phyloP scores from a whole-genome alignment of 164 flowering plant species.

The Amborella trichopoda region DNA sequence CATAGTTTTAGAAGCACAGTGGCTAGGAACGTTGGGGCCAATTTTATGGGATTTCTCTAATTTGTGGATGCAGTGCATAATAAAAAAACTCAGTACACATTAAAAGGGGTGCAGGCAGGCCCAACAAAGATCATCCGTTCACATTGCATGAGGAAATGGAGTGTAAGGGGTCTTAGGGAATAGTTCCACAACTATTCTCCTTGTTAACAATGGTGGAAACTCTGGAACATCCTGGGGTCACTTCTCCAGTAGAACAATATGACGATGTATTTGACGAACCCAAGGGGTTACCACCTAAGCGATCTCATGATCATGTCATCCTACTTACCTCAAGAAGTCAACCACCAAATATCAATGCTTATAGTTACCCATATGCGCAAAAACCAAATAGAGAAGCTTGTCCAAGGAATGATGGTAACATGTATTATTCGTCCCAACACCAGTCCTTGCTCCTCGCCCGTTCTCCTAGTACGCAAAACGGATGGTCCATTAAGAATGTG shows the following conservation, averaged over 20 bases:
- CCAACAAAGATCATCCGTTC: too few species aligned
- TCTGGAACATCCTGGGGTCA: background rate
- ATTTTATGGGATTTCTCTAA: background rate
- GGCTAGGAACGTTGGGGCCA: too few species aligned
- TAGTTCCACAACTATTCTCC: background rate
- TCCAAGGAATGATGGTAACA: background rate
- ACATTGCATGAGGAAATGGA: background rate
- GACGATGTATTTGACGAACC: background rate
- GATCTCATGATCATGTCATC: background rate
- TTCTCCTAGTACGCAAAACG: background rate
- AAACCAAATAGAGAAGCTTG: background rate
- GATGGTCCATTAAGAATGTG: background rate
- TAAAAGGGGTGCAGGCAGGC: too few species aligned
- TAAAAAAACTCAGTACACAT: too few species aligned
- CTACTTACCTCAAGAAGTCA: background rate
- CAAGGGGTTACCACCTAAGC: background rate
- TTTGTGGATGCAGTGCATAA: background rate
- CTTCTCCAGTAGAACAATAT: background rate
- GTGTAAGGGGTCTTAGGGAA: background rate
- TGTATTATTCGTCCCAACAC: background rate
- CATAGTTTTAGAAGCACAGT: background rate
- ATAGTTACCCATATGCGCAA: background rate
- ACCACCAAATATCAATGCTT: background rate
- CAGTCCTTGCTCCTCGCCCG: background rate
- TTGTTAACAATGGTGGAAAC: background rate